Conservation (phyloP, 768 basidiomycete genomes). For the Mycena latifolia region DNA sequence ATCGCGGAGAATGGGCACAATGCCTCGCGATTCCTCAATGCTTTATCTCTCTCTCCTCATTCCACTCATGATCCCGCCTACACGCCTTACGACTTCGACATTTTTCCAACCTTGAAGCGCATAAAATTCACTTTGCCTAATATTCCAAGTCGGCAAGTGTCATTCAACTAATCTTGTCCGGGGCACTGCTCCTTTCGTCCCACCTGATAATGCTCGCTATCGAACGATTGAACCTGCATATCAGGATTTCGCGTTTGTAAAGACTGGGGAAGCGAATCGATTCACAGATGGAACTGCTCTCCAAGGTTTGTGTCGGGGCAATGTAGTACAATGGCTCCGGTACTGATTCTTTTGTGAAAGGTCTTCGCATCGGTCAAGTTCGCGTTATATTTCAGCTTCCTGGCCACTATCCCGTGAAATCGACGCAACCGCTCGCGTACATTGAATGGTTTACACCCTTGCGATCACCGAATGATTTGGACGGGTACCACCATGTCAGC, state of each 20-base stretch:
- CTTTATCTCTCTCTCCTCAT: background rate
- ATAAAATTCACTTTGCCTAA: background rate
- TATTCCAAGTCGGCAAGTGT: background rate
- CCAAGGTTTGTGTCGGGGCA: background rate
- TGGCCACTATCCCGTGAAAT: background rate
- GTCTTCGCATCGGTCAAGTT: background rate
- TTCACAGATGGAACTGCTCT: slow-evolving; percentile 4
- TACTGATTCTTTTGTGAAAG: background rate
- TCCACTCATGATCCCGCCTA: background rate
- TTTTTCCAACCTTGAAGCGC: slow-evolving; percentile 3
- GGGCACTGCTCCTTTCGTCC: background rate
- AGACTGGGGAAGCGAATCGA: background rate
- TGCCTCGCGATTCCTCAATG: background rate
- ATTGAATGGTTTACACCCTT: background rate
- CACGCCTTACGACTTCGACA: slow-evolving; percentile 1
- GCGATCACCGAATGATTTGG: background rate
- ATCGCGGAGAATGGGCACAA: background rate
- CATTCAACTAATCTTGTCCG: slow-evolving; percentile 3
- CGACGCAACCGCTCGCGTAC: background rate
- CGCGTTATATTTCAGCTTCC: background rate
- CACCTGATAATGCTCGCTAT: background rate
- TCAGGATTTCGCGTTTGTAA: background rate
- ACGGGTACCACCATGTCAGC: background rate
- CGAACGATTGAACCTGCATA: background rate
- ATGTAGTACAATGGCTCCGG: background rate